phyloP scores from a whole-genome alignment of 371 early-diverging fungal genomes.

The Gilbertella persicaria region DNA sequence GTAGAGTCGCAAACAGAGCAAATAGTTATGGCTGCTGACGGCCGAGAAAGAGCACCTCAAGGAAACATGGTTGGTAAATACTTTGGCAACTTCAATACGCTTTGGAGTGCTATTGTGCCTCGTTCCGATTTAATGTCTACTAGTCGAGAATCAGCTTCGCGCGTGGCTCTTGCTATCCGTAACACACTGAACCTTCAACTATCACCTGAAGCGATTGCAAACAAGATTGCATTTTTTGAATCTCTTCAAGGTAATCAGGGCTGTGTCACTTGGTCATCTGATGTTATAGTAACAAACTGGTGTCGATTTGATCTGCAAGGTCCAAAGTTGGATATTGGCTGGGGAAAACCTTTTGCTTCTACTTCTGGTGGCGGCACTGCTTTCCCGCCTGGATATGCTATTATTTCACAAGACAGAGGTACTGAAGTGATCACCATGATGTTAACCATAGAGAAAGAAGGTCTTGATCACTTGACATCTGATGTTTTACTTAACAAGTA shows the following conservation, averaged over 20 bases:
- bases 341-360: constrained; percentile 42
- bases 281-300: constrained; percentile 48
- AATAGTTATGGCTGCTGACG: constrained; percentile 46
- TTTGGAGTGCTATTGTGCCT: constrained; percentile 28
- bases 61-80: constrained; percentile 35
- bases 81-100: constrained; percentile 45
- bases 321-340: constrained; percentile 39
- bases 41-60: constrained; percentile 35
- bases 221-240: constrained; percentile 41
- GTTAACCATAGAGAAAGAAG: constrained; percentile 40
- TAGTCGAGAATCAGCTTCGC: constrained; percentile 23
- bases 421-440: constrained; percentile 27
- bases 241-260: constrained; percentile 8
- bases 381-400: constrained; percentile 38
- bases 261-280: constrained; percentile 37
- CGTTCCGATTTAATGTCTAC: constrained; percentile 31
- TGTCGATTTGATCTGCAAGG: constrained; percentile 44
- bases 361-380: constrained; percentile 27
- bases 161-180: constrained; percentile 44
- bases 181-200: constrained; percentile 22
- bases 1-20: constrained; percentile 24
- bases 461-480: constrained; percentile 23
- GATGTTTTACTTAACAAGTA: constrained; percentile 40
- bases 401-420: constrained; percentile 35
- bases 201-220: constrained; percentile 35